Base-by-base conservation (phyloP, 2,329 filamentous ascomycete genomes). In the Apiospora saccharicola region DNA sequence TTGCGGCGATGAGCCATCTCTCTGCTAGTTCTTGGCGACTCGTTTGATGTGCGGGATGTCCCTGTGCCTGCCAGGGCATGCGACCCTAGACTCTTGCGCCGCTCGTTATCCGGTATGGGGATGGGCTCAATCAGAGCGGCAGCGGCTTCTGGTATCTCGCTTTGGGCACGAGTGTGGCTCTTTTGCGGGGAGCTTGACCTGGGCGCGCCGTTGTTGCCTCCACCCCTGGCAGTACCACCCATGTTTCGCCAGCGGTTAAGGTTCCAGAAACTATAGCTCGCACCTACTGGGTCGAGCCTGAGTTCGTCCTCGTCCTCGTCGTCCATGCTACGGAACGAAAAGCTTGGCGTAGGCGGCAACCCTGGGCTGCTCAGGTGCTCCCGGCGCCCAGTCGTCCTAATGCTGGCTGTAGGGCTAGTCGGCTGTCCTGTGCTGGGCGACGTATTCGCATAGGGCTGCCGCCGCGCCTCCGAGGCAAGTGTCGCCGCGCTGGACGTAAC, bases 201-300 rank as follows among this genome's bases (percentile, higher is more conserved):
- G 7, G 44, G 67, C 6, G 70, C 70, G 26, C 47, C 57, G 30
- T 34, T 53, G 24, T 13, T 53, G 24, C 68, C 64, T 13, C 61
- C 53, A 19, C 61, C 53, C 10, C 67, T 70, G 13, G 51, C 14
- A 22, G 47, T 51, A 19, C 47, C 72, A 22, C 72, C 72, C 30
- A 86, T 81, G 6, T 83, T 82, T 69, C 83, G 85, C 89, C 88
- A 90, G 30, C 86, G 83, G 47, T 84, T 85, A 26, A 89, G 77
- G 73, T 88, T 90, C 89, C 89, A 91, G 77, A 91, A 91, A 13
- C 85, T 84, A 68, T 84, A 85, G 68, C 81, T 83, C 6, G 83
- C 81, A 1, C 83, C 85, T 34, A 75, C 81, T 0, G 81, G 71
- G 68, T 87, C 85, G 0, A 83, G 73, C 10, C 78, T 78, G 22